Conservation (phyloP, 2,329 filamentous ascomycete species). For the Neofusicoccum laricinum region DNA sequence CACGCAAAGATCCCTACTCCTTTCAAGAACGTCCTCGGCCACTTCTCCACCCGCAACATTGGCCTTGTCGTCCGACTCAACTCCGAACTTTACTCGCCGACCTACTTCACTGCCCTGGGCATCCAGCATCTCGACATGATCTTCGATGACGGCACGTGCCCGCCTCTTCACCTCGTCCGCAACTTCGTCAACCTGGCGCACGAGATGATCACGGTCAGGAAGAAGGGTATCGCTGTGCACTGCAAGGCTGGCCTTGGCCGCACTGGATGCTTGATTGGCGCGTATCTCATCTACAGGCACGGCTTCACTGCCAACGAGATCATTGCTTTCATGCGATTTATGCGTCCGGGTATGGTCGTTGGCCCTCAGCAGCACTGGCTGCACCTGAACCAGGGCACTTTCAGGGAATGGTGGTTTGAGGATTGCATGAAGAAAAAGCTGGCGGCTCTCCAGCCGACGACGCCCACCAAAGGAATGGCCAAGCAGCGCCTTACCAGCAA, state of each 20-base stretch:
- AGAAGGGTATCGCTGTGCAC: slow-evolving; percentile 93
- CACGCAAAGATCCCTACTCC: slow-evolving; percentile 70
- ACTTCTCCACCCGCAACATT: slow-evolving; percentile 85
- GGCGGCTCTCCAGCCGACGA: slow-evolving; percentile 58
- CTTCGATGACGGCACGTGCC: slow-evolving; percentile 97
- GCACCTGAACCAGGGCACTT: slow-evolving; percentile 91
- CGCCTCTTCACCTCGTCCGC: slow-evolving; percentile 80
- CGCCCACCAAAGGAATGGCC: slow-evolving; percentile 54
- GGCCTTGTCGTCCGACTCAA: slow-evolving; percentile 94
- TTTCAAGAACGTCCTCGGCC: slow-evolving; percentile 92
- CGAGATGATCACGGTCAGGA: slow-evolving; percentile 85
- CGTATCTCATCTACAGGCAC: slow-evolving; percentile 95
- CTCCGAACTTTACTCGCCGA: slow-evolving; percentile 90
- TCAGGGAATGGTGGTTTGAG: slow-evolving; percentile 96
- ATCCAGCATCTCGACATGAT: slow-evolving; percentile 99
- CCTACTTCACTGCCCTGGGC: slow-evolving; percentile 93
- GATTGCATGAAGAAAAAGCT: slow-evolving; percentile 78
- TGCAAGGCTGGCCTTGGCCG: slow-evolving; percentile 96
- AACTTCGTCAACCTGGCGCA: slow-evolving; percentile 95
- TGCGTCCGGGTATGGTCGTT: slow-evolving; percentile 98
- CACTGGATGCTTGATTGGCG: slow-evolving; percentile 93
- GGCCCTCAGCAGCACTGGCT: slow-evolving; percentile 99
- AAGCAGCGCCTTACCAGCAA: slow-evolving; percentile 56
- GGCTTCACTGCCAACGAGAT: slow-evolving; percentile 97
- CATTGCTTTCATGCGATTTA: slow-evolving; percentile 98